Conservation (phyloP, 805 yeast genomes). For the Cyberlindnera lachancei region DNA sequence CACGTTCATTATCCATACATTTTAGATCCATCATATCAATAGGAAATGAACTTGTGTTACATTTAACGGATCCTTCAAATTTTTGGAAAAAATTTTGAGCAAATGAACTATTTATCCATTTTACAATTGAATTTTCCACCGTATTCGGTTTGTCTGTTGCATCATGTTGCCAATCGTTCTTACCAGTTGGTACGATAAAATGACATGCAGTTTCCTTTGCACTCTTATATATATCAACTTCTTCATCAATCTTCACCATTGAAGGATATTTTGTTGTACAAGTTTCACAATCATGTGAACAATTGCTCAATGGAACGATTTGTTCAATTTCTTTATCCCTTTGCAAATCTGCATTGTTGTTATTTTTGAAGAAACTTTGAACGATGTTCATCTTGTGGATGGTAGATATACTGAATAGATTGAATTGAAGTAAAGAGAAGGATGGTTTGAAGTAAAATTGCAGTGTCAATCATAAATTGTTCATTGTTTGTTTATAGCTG, state of each 20-base stretch:
- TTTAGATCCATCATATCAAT: constrained; percentile 37
- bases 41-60: constrained; percentile 48
- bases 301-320: constrained; percentile 38
- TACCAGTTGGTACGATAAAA: constrained; percentile 76
- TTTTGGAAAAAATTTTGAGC: constrained; percentile 17
- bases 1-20: constrained; percentile 35
- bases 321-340: constrained; percentile 25
- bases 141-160: constrained; percentile 45
- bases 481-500: too few relatives aligned
- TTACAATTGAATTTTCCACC: constrained; percentile 36
- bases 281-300: constrained; percentile 45
- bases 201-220: constrained; percentile 67
- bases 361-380: constrained; percentile 3
- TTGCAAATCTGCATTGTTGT: constrained; percentile 5
- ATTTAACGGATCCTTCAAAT: constrained; percentile 38
- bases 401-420: too few relatives aligned
- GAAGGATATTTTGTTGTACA: constrained; percentile 51
- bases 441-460: too few relatives aligned
- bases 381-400: constrained; percentile 5
- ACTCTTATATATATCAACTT: constrained; percentile 46
- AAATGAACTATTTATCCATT: constrained; percentile 25
- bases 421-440: too few relatives aligned
- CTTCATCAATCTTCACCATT: constrained; percentile 32
- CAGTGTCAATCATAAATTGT: too few relatives aligned
- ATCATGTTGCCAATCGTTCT: constrained; percentile 77